A percentile compares a stretch with the other conserved stretches of the same genome.
These are phyloP conservation scores for Dalbergia cochinchinensis DNA, from an alignment of 306 rosid species.

Conservation along the genomic window DNA sequence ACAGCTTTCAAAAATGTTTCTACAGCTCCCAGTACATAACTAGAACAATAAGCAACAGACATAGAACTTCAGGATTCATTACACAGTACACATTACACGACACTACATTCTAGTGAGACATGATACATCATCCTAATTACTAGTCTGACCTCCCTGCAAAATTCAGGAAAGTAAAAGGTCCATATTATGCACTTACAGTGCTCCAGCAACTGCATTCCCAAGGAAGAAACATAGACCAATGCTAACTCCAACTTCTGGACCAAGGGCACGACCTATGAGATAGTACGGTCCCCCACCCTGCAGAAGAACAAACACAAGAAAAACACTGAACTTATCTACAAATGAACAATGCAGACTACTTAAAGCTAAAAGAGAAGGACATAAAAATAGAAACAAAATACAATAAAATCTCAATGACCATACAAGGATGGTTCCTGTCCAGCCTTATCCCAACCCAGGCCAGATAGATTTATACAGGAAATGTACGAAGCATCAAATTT, in stretches of 20 bases:
- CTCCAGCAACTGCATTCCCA: slow-evolving; percentile 99
- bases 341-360: slow-evolving; percentile 11
- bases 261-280: slow-evolving; percentile 99
- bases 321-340: slow-evolving; percentile 27
- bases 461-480: neutral
- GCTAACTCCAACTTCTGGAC: slow-evolving; percentile 99
- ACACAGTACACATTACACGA: slow-evolving; percentile 23
- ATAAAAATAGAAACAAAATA: neutral
- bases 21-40: slow-evolving; percentile 98
- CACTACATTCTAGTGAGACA: slow-evolving; percentile 37
- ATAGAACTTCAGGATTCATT: slow-evolving; percentile 40
- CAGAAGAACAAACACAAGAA: slow-evolving; percentile 45
- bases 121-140: slow-evolving; percentile 32
- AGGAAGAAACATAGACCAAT: slow-evolving; percentile 98
- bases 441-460: neutral
- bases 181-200: slow-evolving; percentile 79
- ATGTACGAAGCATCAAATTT: neutral
- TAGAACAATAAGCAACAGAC: slow-evolving; percentile 62
- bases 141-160: slow-evolving; percentile 39
- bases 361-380: neutral
- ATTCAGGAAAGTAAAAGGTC: slow-evolving; percentile 13
- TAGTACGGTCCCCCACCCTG: slow-evolving; percentile 99
- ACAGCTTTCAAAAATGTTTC: slow-evolving; percentile 98
- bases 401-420: neutral
- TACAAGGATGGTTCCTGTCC: neutral